Evolutionary conservation across 768 basidiomycete genomes (phyloP), one percentile per base, ranked within the genome.

Genomic region (Tubosaeta sp.): DNA sequence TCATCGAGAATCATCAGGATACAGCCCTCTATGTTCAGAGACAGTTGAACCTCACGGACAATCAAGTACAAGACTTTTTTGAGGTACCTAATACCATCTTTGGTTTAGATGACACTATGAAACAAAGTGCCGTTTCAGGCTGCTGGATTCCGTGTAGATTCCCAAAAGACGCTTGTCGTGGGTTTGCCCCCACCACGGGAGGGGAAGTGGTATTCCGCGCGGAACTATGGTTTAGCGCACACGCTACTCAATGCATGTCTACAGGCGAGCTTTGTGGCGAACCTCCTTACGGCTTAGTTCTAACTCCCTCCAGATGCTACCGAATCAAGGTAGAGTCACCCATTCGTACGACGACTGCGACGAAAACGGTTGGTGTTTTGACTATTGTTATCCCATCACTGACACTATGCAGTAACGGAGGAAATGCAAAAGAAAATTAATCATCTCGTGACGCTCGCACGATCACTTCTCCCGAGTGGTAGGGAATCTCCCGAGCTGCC

Each of bases 211-310:
- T 25, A 62, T 29, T 71, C 74, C 5, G 69, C 54, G 31, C 63
- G 78, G 48, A 79, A 73, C 54, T 79, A 73, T 53, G 71, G 72
- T 9, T 60, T 79, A 17, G 74, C 75, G 1, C 68, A 74, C 46
- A 77, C 72, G 5, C 53, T 78, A 7, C 62, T 73, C 0, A 62
- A 60, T 32, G 57, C 65, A 12, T 71, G 72, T 48, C 59, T 78
- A n/a, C 58, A 64, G 41, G 78, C 76, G 54, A 46, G 63, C 9
- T 16, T 19, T 34, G 32, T 22, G 27, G 5, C 29, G 44, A 9
- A 31, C 39, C 3, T 51, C 5, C 13, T 34, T 27, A 14, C 22
- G 8, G 26, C 27, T 41, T 6, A 49, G 10, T 41, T 2, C 39
- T 5, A 49, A 11, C 44, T 2, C 6, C 33, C 43, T 29, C 26